Conservation (phyloP, 176 grass and related monocot species). For the Secale cereale region DNA sequence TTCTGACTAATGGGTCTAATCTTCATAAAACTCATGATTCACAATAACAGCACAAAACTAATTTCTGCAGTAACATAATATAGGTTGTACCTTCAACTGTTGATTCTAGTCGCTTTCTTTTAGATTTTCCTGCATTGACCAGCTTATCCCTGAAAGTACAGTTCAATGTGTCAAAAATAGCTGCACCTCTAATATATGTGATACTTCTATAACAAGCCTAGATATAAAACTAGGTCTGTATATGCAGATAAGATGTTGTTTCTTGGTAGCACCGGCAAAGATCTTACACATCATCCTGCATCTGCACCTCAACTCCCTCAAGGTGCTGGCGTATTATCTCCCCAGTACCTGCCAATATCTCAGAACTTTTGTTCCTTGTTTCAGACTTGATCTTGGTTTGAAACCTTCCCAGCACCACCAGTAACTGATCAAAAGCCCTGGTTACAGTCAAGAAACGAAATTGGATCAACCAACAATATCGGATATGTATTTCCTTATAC, state of each 20-base stretch:
- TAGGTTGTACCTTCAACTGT: slow-evolving; percentile 73
- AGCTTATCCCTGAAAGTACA: slow-evolving; percentile 68
- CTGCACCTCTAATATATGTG: slow-evolving; percentile 12
- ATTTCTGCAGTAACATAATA: slow-evolving; percentile 23
- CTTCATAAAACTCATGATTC: slow-evolving; percentile 8
- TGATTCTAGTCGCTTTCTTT: slow-evolving; percentile 81
- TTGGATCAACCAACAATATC: slow-evolving; percentile 3
- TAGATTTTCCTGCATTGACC: slow-evolving; percentile 59
- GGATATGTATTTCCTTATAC: slow-evolving; percentile 4
- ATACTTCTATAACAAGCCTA: slow-evolving; percentile 10
- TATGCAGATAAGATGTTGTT: not conserved
- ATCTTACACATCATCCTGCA: slow-evolving; percentile 89
- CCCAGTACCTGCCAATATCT: slow-evolving; percentile 65
- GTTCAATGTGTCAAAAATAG: slow-evolving; percentile 25
- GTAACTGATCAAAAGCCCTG: slow-evolving; percentile 74
- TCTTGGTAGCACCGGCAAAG: slow-evolving; percentile 13
- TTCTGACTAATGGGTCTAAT: not conserved
- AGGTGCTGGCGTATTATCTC: slow-evolving; percentile 66
- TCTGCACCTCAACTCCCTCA: slow-evolving; percentile 58
- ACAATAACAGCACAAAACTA: not conserved
- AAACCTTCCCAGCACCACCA: slow-evolving; percentile 66
- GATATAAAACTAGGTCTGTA: not conserved
- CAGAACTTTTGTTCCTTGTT: slow-evolving; percentile 59
- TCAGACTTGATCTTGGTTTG: slow-evolving; percentile 76
- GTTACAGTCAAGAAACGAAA: slow-evolving; percentile 24